Base-by-base conservation (phyloP, 2,329 filamentous ascomycete genomes). In the Aspergillus puulaauensis region DNA sequence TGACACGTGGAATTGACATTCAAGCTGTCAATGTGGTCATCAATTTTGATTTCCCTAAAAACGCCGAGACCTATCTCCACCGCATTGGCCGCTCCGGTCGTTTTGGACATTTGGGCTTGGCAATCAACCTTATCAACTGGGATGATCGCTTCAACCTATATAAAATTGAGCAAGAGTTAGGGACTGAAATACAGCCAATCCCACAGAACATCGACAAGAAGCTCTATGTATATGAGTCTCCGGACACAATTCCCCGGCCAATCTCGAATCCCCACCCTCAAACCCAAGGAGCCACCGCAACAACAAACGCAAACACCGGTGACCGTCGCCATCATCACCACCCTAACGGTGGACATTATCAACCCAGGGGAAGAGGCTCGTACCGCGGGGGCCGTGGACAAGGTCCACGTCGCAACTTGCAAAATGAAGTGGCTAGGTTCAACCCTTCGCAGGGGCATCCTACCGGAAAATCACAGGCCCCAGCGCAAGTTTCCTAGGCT, bases 41-140 rank as follows among this genome's bases (percentile, higher is more conserved):
- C 85, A 99, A 99, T 81, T 99, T 99, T 71, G 95, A 99, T 72
- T 99, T 99, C 75, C 95, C 95, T 54, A 99, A 99, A 81, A 99
- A 99, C 70, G 96, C 95, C 15, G 95, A 99, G 79, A 99, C 95
- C 0, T 99, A 99, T 73, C 87, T 99, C 57, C 95, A 99, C 79
- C 91, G 95, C 66, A 99, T 99, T 73, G 95, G 95, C 81, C 91
- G 95, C 73, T 99, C 95, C 52, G 95, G 95, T 66, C 91, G 95
- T 65, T 99, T 96, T 73, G 95, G 95, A 65, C 95, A 99, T 78
- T 84, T 98, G 71, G 95, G 95, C 84, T 82, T 99, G 66, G 96
- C 96, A 63, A 99, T 99, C 73, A 99, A 99, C 78, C 82, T 99
- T 74, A 99, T 99, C 83, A 98, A 96, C 76, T 99, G 95, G 95